Evolutionary conservation across 1,284 basidiomycete genomes (phyloP).

Genomic region (Lentinula novae-zelandiae): DNA sequence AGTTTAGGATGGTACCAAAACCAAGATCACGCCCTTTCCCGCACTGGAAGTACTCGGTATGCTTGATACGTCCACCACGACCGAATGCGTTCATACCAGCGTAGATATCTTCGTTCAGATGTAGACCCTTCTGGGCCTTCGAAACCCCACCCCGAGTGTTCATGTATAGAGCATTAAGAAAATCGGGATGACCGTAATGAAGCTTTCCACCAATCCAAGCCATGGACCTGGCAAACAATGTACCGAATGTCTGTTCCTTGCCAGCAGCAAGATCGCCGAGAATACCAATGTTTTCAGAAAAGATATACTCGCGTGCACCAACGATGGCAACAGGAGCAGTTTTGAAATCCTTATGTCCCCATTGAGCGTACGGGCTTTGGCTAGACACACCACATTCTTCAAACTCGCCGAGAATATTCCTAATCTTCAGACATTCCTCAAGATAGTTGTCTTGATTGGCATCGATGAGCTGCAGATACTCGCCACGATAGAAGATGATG

Average conservation of each 20-base stretch:
- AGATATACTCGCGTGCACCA: conserved; percentile 99
- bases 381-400: conserved; percentile 88
- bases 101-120: conserved; percentile 99
- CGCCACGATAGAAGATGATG: conserved; percentile 98
- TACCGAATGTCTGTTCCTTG: conserved; percentile 99
- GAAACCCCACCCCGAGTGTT: conserved; percentile 97
- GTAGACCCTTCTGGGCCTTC: conserved; percentile 98
- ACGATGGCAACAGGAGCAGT: conserved; percentile 94
- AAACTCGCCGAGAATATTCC: conserved; percentile 97
- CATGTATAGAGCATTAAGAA: conserved; percentile 98
- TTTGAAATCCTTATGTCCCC: conserved; percentile 84
- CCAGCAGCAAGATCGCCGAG: conserved; percentile 97
- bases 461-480: conserved; percentile 98
- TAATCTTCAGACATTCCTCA: conserved; percentile 99
- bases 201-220: conserved; percentile 98
- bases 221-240: conserved; percentile 90
- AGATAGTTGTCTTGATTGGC: conserved; percentile 99
- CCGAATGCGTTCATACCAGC: conserved; percentile 99
- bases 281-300: conserved; percentile 99
- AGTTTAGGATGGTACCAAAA: conserved; percentile 98
- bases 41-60: conserved; percentile 98
- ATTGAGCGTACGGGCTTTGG: conserved; percentile 89
- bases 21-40: conserved; percentile 99
- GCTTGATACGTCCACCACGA: conserved; percentile 96
- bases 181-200: conserved; percentile 99